phyloP scores from a whole-genome alignment of 2,329 filamentous ascomycete genomes.

The Akanthomyces uredinophilus region DNA sequence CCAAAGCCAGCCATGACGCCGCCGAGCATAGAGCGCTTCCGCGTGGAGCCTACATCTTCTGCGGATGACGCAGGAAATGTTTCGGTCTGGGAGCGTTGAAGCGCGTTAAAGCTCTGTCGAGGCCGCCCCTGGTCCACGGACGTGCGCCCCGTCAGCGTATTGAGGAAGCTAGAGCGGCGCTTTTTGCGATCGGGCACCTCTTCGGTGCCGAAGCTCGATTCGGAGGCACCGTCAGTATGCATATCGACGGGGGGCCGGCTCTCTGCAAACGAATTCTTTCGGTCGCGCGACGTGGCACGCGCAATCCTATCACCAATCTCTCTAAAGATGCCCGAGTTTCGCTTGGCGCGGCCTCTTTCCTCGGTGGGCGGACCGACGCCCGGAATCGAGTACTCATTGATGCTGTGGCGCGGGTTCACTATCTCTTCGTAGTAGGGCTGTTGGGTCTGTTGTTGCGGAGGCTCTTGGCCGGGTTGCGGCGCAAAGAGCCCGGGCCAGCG shows the following conservation, averaged over 20 bases:
- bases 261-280: conserved; percentile 25
- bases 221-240: conserved; percentile 36
- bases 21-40: conserved; percentile 37
- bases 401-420: conserved; percentile 35
- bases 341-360: conserved; percentile 32
- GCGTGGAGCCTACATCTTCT: conserved; percentile 26
- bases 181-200: conserved; percentile 34
- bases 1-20: conserved; percentile 9
- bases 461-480: conserved; percentile 17
- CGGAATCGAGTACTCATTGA: conserved; percentile 33
- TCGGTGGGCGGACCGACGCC: conserved; percentile 32
- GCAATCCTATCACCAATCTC: conserved; percentile 43
- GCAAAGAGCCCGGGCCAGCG: conserved; percentile 46
- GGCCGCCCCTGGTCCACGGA: conserved; percentile 20
- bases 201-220: conserved; percentile 35
- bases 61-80: conserved; percentile 11
- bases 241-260: conserved; percentile 16
- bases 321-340: conserved; percentile 45
- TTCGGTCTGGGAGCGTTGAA: conserved; percentile 7
- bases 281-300: conserved; percentile 29
- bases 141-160: conserved; percentile 22
- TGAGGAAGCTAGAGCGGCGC: conserved; percentile 37
- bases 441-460: neutral
- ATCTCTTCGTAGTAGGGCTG: conserved; percentile 23
- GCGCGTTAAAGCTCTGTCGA: neutral